These are phyloP conservation scores for Ceratocystis smalleyi DNA, from an alignment of 2,329 filamentous ascomycete genomes.

Conservation along the genomic window DNA sequence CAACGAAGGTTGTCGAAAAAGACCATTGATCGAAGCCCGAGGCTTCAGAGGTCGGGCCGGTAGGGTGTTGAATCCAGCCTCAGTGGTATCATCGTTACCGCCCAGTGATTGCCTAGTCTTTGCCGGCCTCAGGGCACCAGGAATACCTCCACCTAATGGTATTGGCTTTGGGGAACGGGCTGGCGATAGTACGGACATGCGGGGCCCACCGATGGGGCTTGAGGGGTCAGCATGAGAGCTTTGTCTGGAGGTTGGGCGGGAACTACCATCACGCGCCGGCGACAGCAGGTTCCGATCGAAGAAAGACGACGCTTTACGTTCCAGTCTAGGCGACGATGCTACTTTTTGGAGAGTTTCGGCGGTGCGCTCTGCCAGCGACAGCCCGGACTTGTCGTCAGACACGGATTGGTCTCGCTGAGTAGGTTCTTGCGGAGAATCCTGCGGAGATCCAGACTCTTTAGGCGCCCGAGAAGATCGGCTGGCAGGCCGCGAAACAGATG, in stretches of 20 bases:
- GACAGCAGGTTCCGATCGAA: conserved; percentile 36
- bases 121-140: conserved; percentile 26
- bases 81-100: conserved; percentile 20
- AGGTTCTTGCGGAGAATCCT: conserved; percentile 7
- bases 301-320: conserved; percentile 53
- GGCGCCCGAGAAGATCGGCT: conserved; percentile 8
- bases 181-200: conserved; percentile 24
- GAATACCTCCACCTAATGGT: conserved; percentile 31
- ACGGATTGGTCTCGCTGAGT: background rate
- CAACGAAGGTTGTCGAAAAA: conserved; percentile 41
- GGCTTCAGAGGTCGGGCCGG: conserved; percentile 32
- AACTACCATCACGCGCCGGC: conserved; percentile 24
- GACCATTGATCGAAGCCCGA: conserved; percentile 37
- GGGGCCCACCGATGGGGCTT: conserved; percentile 37
- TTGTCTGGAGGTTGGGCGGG: conserved; percentile 17
- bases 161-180: conserved; percentile 33
- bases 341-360: conserved; percentile 69
- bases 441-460: conserved; percentile 14
- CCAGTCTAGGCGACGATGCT: conserved; percentile 59
- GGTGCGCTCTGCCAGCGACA: conserved; percentile 67
- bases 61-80: conserved; percentile 30
- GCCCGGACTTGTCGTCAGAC: conserved; percentile 23
- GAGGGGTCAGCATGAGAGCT: conserved; percentile 23
- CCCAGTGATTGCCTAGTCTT: conserved; percentile 20
- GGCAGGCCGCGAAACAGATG: conserved; percentile 3